Percentiles rank a stretch among this genome's conserved stretches.
phyloP scores from a whole-genome alignment of 2,329 filamentous ascomycete species.

The Trichophyton verrucosum region DNA sequence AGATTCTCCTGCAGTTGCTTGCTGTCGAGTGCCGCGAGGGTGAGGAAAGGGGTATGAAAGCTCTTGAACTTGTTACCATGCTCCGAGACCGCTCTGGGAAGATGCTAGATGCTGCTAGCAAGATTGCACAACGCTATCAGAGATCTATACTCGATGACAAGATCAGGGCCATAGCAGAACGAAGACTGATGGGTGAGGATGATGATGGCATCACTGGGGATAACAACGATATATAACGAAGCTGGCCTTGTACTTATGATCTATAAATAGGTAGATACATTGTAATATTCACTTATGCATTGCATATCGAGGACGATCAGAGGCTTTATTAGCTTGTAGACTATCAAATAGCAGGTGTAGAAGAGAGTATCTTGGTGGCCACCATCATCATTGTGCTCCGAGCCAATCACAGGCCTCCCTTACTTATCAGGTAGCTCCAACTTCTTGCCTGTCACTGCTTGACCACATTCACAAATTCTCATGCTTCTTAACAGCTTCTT shows the following conservation, averaged over 20 bases:
- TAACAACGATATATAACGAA: slow-evolving; percentile 16
- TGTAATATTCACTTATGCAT: background rate
- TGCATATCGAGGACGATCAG: background rate
- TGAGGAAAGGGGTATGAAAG: slow-evolving; percentile 89
- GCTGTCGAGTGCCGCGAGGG: slow-evolving; percentile 82
- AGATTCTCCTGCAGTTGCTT: slow-evolving; percentile 76
- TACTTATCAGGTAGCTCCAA: background rate
- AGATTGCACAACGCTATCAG: slow-evolving; percentile 78
- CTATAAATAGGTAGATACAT: background rate
- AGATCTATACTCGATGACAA: slow-evolving; percentile 71
- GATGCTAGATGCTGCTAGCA: slow-evolving; percentile 83
- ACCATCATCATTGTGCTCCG: background rate
- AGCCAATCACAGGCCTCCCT: background rate
- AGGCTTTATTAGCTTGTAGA: background rate
- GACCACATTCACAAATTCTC: background rate
- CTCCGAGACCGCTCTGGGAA: slow-evolving; percentile 74
- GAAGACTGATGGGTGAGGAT: slow-evolving; percentile 48
- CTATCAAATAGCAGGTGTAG: background rate
- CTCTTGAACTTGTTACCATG: slow-evolving; percentile 75
- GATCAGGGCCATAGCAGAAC: slow-evolving; percentile 74
- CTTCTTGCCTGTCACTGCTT: background rate
- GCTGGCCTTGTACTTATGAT: background rate
- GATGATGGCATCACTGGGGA: slow-evolving; percentile 32
- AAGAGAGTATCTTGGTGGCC: background rate
- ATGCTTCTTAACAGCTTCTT: background rate